Conservation (phyloP, 2,329 filamentous ascomycete species). For the Seiridium unicorne region DNA sequence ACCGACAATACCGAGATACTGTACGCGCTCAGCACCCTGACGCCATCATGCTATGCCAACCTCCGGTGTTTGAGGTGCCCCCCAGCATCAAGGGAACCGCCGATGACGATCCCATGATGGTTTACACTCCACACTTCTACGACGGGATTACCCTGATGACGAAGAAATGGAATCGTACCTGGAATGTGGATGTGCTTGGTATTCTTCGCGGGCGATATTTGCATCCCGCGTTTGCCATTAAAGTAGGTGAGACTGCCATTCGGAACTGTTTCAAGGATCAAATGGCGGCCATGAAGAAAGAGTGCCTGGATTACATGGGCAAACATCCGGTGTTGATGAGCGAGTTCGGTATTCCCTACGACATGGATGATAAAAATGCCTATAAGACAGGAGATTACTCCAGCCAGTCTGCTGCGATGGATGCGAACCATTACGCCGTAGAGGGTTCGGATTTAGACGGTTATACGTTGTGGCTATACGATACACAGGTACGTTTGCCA, state of each 20-base stretch:
- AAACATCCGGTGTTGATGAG: conserved; percentile 86
- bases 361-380: conserved; percentile 96
- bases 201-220: conserved; percentile 86
- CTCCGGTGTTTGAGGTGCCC: conserved; percentile 87
- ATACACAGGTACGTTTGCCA: conserved; percentile 54
- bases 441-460: conserved; percentile 83
- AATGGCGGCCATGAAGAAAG: conserved; percentile 75
- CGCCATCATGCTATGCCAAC: conserved; percentile 87
- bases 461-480: conserved; percentile 88
- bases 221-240: conserved; percentile 87
- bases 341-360: conserved; percentile 96
- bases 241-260: conserved; percentile 89
- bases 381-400: conserved; percentile 96
- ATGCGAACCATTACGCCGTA: conserved; percentile 91
- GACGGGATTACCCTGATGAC: conserved; percentile 96
- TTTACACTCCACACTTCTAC: conserved; percentile 94
- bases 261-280: conserved; percentile 91
- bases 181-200: conserved; percentile 96
- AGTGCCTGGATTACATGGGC: conserved; percentile 86
- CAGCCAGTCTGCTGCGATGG: conserved; percentile 87
- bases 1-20: conserved; percentile 70
- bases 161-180: conserved; percentile 97
- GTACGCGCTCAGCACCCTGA: conserved; percentile 76
- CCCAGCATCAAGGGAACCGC: conserved; percentile 81
- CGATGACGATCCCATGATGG: conserved; percentile 87